Evolutionary conservation across 768 basidiomycete genomes (phyloP).

Genomic region (Tulasnella sp.): DNA sequence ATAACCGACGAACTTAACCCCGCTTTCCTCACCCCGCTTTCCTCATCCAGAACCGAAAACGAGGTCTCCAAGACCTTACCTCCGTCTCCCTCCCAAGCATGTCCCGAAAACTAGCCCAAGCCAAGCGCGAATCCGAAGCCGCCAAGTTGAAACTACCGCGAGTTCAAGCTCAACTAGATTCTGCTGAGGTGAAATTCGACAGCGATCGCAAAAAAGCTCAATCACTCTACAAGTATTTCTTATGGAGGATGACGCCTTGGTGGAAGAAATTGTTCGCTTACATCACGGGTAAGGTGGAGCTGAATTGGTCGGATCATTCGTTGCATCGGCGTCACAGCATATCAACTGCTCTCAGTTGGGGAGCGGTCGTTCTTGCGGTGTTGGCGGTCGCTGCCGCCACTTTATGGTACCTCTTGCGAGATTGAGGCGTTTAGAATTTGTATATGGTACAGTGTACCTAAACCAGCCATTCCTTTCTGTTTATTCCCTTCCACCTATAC

Average conservation of each 20-base stretch:
- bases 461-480: neutral
- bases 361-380: neutral
- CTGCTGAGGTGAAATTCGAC: slow-evolving; percentile 13
- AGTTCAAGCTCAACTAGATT: neutral
- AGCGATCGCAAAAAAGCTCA: slow-evolving; percentile 10
- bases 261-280: slow-evolving; percentile 21
- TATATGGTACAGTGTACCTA: neutral
- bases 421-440: neutral
- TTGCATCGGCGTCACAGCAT: slow-evolving; percentile 25
- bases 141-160: neutral
- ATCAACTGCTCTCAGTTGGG: slow-evolving; percentile 26
- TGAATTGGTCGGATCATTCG: slow-evolving; percentile 32
- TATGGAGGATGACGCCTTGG: slow-evolving; percentile 31
- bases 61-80: slow-evolving; percentile 3
- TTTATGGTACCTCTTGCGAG: neutral
- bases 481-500: neutral
- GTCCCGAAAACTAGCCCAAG: slow-evolving; percentile 20
- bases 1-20: neutral
- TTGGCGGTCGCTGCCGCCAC: neutral
- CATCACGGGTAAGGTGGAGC: slow-evolving; percentile 8
- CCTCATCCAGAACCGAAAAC: slow-evolving; percentile 16
- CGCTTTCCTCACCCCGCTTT: neutral
- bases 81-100: slow-evolving; percentile 18
- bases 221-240: slow-evolving; percentile 20
- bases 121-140: slow-evolving; percentile 6